These are phyloP conservation scores for Volvariella volvacea DNA, from an alignment of 1,284 basidiomycete genomes.

Conservation along the genomic window DNA sequence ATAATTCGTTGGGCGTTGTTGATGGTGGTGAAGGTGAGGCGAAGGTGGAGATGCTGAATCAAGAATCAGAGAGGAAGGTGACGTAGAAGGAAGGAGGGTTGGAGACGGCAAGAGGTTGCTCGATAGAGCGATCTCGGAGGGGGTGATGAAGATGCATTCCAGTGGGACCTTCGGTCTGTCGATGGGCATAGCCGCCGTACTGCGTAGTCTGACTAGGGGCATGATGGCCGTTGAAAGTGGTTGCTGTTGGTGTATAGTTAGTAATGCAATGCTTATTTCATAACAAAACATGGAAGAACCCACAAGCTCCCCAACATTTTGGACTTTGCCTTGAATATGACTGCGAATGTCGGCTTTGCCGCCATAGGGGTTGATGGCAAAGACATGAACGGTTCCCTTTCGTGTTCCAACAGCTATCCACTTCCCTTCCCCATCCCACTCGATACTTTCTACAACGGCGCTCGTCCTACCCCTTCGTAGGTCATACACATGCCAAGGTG, in stretches of 20 bases:
- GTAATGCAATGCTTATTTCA: background rate
- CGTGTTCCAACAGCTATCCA: constrained; percentile 68
- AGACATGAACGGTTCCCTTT: constrained; percentile 66
- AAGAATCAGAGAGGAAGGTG: constrained; percentile 20
- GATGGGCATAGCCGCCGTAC: constrained; percentile 21
- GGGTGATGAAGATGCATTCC: constrained; percentile 48
- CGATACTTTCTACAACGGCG: constrained; percentile 54
- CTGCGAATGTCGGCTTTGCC: constrained; percentile 60
- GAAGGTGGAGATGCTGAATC: constrained; percentile 11
- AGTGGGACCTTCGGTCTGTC: constrained; percentile 34
- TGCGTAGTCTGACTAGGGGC: constrained; percentile 53
- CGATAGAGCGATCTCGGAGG: constrained; percentile 28
- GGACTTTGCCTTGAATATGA: constrained; percentile 53
- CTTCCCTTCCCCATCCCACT: constrained; percentile 55
- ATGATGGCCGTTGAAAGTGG: constrained; percentile 46
- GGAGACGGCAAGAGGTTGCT: constrained; percentile 31
- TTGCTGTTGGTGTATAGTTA: constrained; percentile 27
- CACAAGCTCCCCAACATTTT: constrained; percentile 48
- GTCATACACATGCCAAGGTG: constrained; percentile 62
- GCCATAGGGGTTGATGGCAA: constrained; percentile 71
- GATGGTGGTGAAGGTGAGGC: constrained; percentile 19
- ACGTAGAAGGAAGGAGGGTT: too few species aligned
- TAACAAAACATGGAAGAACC: constrained; percentile 15
- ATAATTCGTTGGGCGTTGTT: constrained; percentile 34
- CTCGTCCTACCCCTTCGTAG: constrained; percentile 67